These are phyloP conservation scores for Omphalea diandra DNA, from an alignment of 441 rosid genomes.

Conservation along the genomic window DNA sequence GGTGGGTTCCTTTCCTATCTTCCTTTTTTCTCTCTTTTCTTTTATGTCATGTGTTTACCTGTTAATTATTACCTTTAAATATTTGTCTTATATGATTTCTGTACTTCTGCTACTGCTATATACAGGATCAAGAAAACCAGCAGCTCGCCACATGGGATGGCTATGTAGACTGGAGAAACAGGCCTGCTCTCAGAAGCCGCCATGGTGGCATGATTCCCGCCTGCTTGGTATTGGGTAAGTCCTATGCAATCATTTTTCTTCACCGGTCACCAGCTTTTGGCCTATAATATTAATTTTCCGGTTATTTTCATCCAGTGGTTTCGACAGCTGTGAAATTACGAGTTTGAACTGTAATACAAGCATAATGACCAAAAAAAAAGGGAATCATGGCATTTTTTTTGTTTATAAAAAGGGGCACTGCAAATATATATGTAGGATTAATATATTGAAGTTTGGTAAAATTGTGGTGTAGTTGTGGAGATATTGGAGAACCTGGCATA, in stretches of 20 bases:
- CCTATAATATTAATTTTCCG: not conserved
- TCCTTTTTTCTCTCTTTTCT: not conserved
- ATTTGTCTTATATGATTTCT: not conserved
- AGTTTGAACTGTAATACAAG: no score
- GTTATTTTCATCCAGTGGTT: not conserved
- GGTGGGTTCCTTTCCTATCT: conserved; percentile 69
- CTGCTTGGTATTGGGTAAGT: conserved; percentile 65
- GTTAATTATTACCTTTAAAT: not conserved
- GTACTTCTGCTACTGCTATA: no score
- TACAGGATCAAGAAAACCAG: conserved; percentile 56
- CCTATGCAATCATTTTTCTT: no score
- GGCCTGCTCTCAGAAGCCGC: conserved; percentile 59
- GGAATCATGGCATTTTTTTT: not conserved
- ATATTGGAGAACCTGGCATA: conserved; percentile 88
- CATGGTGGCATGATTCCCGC: conserved; percentile 94
- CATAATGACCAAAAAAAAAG: not conserved
- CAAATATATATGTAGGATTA: no score
- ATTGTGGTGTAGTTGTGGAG: conserved; percentile 55
- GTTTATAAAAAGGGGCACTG: no score
- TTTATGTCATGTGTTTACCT: not conserved
- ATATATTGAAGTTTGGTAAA: no score
- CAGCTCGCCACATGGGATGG: conserved; percentile 57
- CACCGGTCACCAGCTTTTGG: no score
- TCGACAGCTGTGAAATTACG: no score
- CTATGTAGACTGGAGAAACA: conserved; percentile 79